Evolutionary conservation across 129 eudicot genomes (phyloP), one percentile per base, ranked within the genome.

Genomic region (Smallanthus sonchifolius): DNA sequence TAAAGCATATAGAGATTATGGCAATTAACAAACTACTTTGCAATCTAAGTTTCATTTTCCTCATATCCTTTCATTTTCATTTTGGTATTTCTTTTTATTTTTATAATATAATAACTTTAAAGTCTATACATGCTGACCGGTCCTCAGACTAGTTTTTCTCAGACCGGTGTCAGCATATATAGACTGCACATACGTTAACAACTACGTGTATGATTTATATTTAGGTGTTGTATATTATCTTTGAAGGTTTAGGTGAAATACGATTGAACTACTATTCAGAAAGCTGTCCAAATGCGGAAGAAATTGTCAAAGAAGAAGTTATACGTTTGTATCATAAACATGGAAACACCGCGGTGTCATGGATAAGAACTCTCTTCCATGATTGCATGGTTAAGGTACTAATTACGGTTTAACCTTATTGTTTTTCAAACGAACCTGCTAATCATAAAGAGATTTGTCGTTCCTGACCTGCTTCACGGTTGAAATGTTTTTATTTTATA

Each of bases 321-420:
- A 72, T 47, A 73, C 49, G 24, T 2, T 54, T 92, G 45, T 92
- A 92, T 69, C 19, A 92, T 7, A 72, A 84, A 67, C 95, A 92
- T 74, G 95, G 95, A 56, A 92, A 92, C 75, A 92, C 98, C 0
- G 98, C 98, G 0, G 91, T 89, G 87, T 92, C 98, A 0, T 92
- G 98, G 98, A 60, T 92, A 32, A 80, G 98, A 87, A 89, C 84
- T 66, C 81, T 92, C 75, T 92, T 92, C 73, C 98, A 92, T 77
- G 98, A 92, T 72, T 92, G 98, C 79, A 78, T 82, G 61, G 92
- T 92, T 57, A 80, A 85, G 90, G 98, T 91, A 81, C 59, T 38
- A 3, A 10, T 65, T 37, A 51, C 66, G 66, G 40, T 7, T 28
- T 32, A 20, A 34, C 2, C 11, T 73, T 30, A 7, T 13, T 47